Base-by-base conservation (phyloP, 257 asterid genomes). In the Phtheirospermum japonicum region DNA sequence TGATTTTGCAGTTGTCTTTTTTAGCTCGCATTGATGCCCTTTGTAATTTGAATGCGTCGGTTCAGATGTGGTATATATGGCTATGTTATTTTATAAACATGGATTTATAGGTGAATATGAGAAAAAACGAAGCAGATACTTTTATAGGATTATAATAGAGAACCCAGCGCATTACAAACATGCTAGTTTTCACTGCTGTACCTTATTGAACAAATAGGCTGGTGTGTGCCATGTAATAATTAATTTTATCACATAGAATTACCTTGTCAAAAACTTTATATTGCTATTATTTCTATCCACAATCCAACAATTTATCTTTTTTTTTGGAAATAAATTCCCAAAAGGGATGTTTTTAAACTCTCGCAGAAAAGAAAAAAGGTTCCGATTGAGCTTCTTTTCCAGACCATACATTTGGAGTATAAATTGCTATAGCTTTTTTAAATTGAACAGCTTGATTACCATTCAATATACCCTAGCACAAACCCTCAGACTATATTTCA, bases 51-150 rank as follows among this genome's bases (percentile, higher is more conserved):
- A 16, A 46, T 40, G 46, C 36, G 65, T 9, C 30, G 9, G 10
- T 52, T 49, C 45, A 37, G 49, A 39, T 61, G n/a, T 49, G 7
- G n/a, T 48, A n/a, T 61, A 20, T 23, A 56, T 64, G 40, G 33
- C 32, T 46, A 46, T 45, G 59, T 45, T 49, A 14, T n/a, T 32
- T 54, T 40, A 70, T 23, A 6, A 26, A 57, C 36, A 50, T 51
- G 62, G 46, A 36, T 48, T 14, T 68, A 31, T 55, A 18, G 74
- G 16, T 13, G 42, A 58, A 69, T 59, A 61, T 34, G 17, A 45
- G 33, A 39, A 13, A n/a, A n/a, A 18, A 52, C 45, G 10, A 52
- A 60, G 54, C 56, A 20, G 54, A 40, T 18, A 28, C 59, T 56
- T 59, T 10, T 28, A 26, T 39, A 59, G 57, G 50, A 59, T 59